Percentiles rank a stretch among this genome's conserved stretches.
phyloP scores from a whole-genome alignment of 257 asterid genomes.

The Gentiana macrophylla region DNA sequence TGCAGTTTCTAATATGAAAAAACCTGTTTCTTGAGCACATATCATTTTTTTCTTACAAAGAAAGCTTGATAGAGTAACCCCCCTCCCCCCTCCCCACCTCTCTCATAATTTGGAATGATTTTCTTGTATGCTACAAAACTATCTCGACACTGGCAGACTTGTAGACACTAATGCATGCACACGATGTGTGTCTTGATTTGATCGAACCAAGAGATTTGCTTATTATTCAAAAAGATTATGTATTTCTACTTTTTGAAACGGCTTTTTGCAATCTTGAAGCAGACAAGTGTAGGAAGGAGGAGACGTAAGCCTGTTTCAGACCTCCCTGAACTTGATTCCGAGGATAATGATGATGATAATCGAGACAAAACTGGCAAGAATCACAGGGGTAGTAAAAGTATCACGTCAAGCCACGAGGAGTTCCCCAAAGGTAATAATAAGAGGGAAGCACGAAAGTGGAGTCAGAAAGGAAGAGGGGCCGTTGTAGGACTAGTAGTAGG shows the following conservation, averaged over 20 bases:
- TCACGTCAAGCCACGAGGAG: constrained; percentile 69
- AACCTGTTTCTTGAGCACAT: too few species aligned
- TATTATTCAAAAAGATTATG: too few species aligned
- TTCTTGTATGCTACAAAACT: too few species aligned
- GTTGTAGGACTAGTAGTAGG: constrained; percentile 44
- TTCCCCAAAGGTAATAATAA: constrained; percentile 88
- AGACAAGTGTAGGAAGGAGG: constrained; percentile 71
- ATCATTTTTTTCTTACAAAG: too few species aligned
- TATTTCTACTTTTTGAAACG: background rate
- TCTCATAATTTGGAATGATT: too few species aligned
- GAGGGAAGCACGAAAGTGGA: constrained; percentile 74
- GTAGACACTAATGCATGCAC: too few species aligned
- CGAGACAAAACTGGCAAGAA: constrained; percentile 28
- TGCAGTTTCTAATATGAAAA: too few species aligned
- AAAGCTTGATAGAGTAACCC: too few species aligned
- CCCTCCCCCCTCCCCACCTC: too few species aligned
- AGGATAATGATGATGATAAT: constrained; percentile 52
- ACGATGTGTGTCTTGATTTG: too few species aligned
- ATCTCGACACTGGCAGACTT: too few species aligned
- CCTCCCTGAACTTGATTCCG: constrained; percentile 50
- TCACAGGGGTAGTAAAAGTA: constrained; percentile 36
- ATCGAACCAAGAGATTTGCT: too few species aligned
- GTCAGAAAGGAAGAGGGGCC: constrained; percentile 56
- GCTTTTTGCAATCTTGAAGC: constrained; percentile 19
- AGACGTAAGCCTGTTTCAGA: constrained; percentile 63